phyloP scores from a whole-genome alignment of 139 green algal genomes.

The Chlamydomonas sp. region DNA sequence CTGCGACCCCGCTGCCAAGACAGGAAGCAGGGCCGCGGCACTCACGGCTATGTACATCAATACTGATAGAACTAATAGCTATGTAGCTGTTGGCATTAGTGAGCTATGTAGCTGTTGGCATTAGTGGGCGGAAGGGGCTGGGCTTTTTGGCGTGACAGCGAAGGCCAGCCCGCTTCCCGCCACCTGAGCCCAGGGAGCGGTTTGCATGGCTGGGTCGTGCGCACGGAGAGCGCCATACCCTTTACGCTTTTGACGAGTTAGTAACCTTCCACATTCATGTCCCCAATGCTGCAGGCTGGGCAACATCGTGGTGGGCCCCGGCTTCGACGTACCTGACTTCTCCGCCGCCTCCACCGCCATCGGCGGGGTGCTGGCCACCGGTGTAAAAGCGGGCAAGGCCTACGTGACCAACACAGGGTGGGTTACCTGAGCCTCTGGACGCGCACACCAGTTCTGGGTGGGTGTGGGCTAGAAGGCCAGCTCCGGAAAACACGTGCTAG shows the following conservation, averaged over 20 bases:
- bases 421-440: neutral
- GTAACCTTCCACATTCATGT: neutral
- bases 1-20: too few species aligned
- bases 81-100: too few species aligned
- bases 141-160: too few species aligned
- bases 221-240: neutral
- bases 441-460: neutral
- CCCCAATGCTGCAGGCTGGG: conserved; percentile 1
- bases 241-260: too few species aligned
- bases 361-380: conserved; percentile 7
- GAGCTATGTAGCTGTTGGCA: too few species aligned
- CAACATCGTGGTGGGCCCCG: conserved; percentile 29
- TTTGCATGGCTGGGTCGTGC: neutral
- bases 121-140: too few species aligned
- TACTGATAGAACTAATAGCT: too few species aligned
- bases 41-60: too few species aligned
- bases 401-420: conserved; percentile 34
- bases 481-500: neutral
- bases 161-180: too few species aligned
- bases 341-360: conserved; percentile 15
- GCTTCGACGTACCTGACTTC: conserved; percentile 13
- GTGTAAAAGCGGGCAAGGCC: neutral
- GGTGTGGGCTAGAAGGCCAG: neutral
- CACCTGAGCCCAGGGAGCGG: too few species aligned
- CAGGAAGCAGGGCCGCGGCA: too few species aligned